These are phyloP conservation scores for Podospora fimiseda DNA, from an alignment of 495 filamentous ascomycete species.

Conservation along the genomic window DNA sequence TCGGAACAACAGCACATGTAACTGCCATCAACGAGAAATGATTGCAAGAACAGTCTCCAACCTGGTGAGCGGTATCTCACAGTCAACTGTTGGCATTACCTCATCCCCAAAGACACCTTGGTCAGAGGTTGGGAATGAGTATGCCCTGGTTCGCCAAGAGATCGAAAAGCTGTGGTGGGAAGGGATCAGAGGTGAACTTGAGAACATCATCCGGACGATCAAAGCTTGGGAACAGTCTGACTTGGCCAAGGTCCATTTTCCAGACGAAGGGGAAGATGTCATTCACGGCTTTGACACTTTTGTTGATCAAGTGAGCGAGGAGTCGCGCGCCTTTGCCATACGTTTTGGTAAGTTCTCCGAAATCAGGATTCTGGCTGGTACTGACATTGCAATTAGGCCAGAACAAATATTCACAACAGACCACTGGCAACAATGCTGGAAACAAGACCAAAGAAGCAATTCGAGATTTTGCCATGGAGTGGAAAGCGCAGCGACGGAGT, in stretches of 20 bases:
- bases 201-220: slow-evolving; percentile 11
- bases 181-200: slow-evolving; percentile 3
- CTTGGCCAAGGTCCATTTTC: not conserved
- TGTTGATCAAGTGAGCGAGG: slow-evolving; percentile 2
- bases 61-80: not conserved
- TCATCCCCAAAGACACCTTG: not conserved
- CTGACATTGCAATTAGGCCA: not conserved
- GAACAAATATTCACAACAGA: not conserved
- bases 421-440: not conserved
- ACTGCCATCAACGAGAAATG: not conserved
- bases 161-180: slow-evolving; percentile 16
- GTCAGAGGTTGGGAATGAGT: not conserved
- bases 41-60: not conserved
- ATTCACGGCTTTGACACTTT: slow-evolving; percentile 3
- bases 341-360: not conserved
- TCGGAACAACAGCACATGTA: no score
- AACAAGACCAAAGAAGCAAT: not conserved
- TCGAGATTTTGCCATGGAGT: not conserved
- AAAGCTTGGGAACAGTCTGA: slow-evolving; percentile 2
- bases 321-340: not conserved
- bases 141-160: slow-evolving; percentile 3
- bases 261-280: not conserved
- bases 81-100: not conserved
- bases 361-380: no score
- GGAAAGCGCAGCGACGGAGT: slow-evolving; percentile 1